Evolutionary conservation across 2,329 filamentous ascomycete genomes (phyloP), one percentile per base, ranked within the genome.

Genomic region (Sordariomycetes sp.): DNA sequence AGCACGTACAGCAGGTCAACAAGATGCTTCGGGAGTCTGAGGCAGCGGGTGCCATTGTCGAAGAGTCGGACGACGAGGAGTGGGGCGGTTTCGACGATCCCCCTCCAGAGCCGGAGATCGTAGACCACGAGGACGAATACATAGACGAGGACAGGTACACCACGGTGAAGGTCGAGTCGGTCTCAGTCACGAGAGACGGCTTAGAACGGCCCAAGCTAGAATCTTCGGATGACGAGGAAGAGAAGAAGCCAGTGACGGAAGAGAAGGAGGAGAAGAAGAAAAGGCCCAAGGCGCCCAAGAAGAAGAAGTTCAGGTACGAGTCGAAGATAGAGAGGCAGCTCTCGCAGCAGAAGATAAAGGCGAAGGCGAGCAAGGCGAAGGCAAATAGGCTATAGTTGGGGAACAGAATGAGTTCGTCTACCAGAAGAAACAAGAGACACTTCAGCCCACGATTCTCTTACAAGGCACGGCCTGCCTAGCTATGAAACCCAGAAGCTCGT

Each of bases 141-240:
- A 82, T 96, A 62, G 94, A 99, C 69, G 94, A 97, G 69, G 92
- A 96, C 69, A 88, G 87, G 67, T 96, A 90, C 69, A 97, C 94
- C 0, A 96, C 90, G 1, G 94, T 99, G 28, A 96, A 89, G 0
- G 85, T 99, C 1, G 92, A 96, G 68, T 86, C 88, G 12, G 90
- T 99, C 63, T 86, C 86, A 61, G 80, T 95, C 17, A 85, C 87
- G 13, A 82, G 82, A 62, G 83, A 90, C 57, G 89, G 89, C 0
- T 72, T 95, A 53, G 77, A 81, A 59, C 85, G 80, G 63, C 69
- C 72, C 3, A 68, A 74, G 51, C 63, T 72, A 58, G 69, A 65
- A 59, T 67, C 63, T 10, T 63, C 61, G 5, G 66, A 68, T 10
- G 69, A 70, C n/a, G 70, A 73, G 24, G 68, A 70, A 5, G 69